Conservation (phyloP, 2,329 filamentous ascomycete genomes). For the Hymenotorrendiella dingleyae region DNA sequence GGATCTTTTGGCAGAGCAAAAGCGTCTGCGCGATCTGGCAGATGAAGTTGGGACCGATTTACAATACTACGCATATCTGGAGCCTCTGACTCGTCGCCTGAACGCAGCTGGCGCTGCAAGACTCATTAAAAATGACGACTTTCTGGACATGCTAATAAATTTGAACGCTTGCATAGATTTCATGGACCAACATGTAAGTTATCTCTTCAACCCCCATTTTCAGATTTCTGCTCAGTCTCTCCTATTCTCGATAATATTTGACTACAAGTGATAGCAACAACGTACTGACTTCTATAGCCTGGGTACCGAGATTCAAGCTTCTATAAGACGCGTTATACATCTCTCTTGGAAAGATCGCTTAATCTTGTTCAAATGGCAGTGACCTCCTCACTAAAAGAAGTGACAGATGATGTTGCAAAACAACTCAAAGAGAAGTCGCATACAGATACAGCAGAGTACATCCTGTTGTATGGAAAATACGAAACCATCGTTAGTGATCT, state of each 20-base stretch:
- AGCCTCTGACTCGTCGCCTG: conserved; percentile 80
- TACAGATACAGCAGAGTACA: conserved; percentile 67
- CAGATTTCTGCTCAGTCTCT: neutral
- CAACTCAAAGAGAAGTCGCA: conserved; percentile 56
- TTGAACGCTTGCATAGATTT: conserved; percentile 89
- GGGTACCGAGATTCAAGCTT: conserved; percentile 81
- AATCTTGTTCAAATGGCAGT: conserved; percentile 44
- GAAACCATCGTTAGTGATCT: conserved; percentile 43
- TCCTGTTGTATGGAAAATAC: conserved; percentile 66
- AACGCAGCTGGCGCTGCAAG: conserved; percentile 88
- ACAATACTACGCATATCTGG: conserved; percentile 91
- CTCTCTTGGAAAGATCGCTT: conserved; percentile 65
- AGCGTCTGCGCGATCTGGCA: conserved; percentile 69
- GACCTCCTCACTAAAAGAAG: conserved; percentile 37
- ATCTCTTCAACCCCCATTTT: neutral
- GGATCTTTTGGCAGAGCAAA: conserved; percentile 76
- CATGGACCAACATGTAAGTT: conserved; percentile 78
- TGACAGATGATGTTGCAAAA: conserved; percentile 56
- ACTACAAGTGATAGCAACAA: neutral
- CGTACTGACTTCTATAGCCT: conserved; percentile 44
- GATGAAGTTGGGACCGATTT: conserved; percentile 82
- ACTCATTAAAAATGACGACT: conserved; percentile 76
- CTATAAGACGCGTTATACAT: conserved; percentile 81
- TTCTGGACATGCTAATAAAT: conserved; percentile 80
- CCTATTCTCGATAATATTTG: too few species aligned